Percentiles rank a stretch among this genome's conserved stretches.
Evolutionary conservation across 352 stramenopile genomes (phyloP).

Genomic region (Phytopythium litorale): DNA sequence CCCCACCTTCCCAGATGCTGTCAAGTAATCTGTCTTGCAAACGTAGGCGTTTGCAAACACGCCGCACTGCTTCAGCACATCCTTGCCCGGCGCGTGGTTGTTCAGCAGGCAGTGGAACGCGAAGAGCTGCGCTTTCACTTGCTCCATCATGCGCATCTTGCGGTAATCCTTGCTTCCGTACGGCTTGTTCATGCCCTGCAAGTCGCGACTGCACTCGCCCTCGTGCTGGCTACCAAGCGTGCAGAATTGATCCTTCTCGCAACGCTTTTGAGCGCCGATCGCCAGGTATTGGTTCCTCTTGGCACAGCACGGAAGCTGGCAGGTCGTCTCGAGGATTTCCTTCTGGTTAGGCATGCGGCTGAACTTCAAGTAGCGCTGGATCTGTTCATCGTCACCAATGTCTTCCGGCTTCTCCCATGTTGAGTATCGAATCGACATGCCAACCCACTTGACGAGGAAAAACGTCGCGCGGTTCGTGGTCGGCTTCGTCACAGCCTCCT

Average conservation of each 20-base stretch:
- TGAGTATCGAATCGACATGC: constrained; percentile 79
- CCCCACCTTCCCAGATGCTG: constrained; percentile 24
- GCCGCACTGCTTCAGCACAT: constrained; percentile 86
- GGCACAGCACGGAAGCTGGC: constrained; percentile 81
- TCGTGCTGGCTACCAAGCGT: constrained; percentile 71
- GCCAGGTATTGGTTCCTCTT: constrained; percentile 69
- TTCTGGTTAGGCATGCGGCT: constrained; percentile 79
- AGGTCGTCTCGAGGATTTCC: constrained; percentile 79
- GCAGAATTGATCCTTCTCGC: constrained; percentile 81
- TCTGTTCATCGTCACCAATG: constrained; percentile 86
- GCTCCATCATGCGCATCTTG: constrained; percentile 74
- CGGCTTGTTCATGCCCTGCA: constrained; percentile 55
- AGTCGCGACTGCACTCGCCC: constrained; percentile 75
- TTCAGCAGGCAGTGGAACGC: constrained; percentile 87
- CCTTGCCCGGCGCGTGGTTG: constrained; percentile 81
- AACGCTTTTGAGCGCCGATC: constrained; percentile 35
- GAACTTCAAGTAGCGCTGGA: constrained; percentile 89
- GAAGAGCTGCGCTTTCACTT: constrained; percentile 86
- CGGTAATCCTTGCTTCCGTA: constrained; percentile 70
- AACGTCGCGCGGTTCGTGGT: constrained; percentile 59
- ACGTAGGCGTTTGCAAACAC: constrained; percentile 79
- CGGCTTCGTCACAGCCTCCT: not conserved
- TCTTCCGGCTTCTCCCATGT: constrained; percentile 88
- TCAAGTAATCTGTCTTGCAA: constrained; percentile 64
- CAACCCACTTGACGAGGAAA: constrained; percentile 88